Conservation (phyloP, 306 rosid species). For the Nissolia schottii region DNA sequence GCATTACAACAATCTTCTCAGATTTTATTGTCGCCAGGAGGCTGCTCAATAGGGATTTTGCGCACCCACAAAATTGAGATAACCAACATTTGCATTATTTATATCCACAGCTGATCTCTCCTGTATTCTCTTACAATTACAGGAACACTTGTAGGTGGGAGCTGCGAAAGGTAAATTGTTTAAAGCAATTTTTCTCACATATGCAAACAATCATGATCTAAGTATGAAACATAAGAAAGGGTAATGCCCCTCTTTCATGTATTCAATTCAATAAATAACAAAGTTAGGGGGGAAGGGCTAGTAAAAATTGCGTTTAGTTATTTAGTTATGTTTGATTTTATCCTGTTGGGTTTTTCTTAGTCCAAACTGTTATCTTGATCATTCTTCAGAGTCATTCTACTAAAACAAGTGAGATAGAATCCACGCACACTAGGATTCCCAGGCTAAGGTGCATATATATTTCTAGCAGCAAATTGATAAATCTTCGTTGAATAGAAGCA, state of each 20-base stretch:
- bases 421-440: neutral
- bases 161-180: slow-evolving; percentile 28
- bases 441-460: neutral
- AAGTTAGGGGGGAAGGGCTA: neutral
- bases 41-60: slow-evolving; percentile 16
- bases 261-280: no score
- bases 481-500: neutral
- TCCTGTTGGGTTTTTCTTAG: neutral
- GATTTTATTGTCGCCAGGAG: slow-evolving; percentile 27
- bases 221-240: neutral
- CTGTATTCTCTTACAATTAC: slow-evolving; percentile 45
- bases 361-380: neutral
- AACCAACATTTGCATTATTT: slow-evolving; percentile 13
- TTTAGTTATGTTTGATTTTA: neutral
- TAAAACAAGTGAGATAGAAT: neutral
- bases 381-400: neutral
- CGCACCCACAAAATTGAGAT: slow-evolving; percentile 37
- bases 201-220: neutral
- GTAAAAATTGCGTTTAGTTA: neutral
- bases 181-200: neutral
- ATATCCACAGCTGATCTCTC: slow-evolving; percentile 45
- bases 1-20: slow-evolving; percentile 33
- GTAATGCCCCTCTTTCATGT: neutral
- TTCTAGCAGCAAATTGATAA: slow-evolving; percentile 7
- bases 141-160: slow-evolving; percentile 52